These are phyloP conservation scores for Fusarium solani-melongenae DNA, from an alignment of 2,329 filamentous ascomycete genomes.

Conservation along the genomic window DNA sequence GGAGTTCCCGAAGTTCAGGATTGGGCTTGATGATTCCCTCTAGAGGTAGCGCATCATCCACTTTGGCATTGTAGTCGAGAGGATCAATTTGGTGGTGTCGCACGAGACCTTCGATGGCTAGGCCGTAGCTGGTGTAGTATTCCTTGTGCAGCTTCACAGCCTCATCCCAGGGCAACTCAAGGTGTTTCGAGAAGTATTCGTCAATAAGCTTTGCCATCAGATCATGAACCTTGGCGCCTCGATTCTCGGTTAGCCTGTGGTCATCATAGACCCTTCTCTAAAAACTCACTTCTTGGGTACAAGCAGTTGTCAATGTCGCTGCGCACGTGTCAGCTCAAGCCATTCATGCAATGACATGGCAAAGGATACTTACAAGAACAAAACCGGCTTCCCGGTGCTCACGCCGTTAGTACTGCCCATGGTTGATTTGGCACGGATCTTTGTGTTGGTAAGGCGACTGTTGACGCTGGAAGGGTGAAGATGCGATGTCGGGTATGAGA, in stretches of 20 bases:
- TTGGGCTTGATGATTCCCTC: constrained; percentile 86
- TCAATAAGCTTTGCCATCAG: constrained; percentile 88
- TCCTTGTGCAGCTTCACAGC: constrained; percentile 87
- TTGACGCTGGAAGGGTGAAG: constrained; percentile 15
- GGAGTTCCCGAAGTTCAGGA: constrained; percentile 76
- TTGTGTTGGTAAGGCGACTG: constrained; percentile 7
- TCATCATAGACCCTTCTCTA: background rate
- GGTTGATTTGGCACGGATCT: constrained; percentile 19
- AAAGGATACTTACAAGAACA: constrained; percentile 54
- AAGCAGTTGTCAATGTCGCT: constrained; percentile 99
- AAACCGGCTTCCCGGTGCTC: constrained; percentile 50
- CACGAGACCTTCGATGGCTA: constrained; percentile 96
- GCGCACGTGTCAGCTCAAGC: constrained; percentile 44
- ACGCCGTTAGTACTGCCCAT: constrained; percentile 52
- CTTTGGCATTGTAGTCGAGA: constrained; percentile 91
- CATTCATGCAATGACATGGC: background rate
- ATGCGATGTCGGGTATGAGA: constrained; percentile 25
- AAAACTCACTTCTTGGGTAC: constrained; percentile 80
- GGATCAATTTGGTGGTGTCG: constrained; percentile 95
- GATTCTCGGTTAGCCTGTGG: constrained; percentile 9
- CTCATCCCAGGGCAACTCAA: constrained; percentile 79
- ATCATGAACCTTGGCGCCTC: constrained; percentile 84
- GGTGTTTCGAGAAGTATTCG: constrained; percentile 72
- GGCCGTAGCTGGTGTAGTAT: constrained; percentile 95
- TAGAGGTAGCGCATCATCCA: constrained; percentile 93